These are phyloP conservation scores for Pseudogymnoascus sp. DNA, from an alignment of 2,329 filamentous ascomycete genomes.

Conservation along the genomic window DNA sequence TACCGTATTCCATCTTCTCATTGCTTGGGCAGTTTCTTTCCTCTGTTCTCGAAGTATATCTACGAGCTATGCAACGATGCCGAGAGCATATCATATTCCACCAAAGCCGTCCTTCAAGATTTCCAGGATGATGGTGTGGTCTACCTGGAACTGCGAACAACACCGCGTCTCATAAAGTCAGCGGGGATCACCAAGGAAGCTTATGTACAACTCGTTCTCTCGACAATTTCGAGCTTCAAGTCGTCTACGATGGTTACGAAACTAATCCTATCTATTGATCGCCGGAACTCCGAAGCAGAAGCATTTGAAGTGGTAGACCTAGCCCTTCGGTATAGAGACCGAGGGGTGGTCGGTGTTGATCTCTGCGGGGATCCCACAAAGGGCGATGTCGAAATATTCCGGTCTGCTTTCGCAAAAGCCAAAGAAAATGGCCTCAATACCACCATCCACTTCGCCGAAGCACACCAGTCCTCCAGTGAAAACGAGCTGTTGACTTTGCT, in stretches of 20 bases:
- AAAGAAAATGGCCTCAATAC: slow-evolving; percentile 48
- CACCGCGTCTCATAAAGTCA: slow-evolving; percentile 53
- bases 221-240: slow-evolving; percentile 48
- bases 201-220: slow-evolving; percentile 61
- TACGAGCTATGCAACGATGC: slow-evolving; percentile 64
- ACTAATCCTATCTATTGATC: slow-evolving; percentile 69
- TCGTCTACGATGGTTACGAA: slow-evolving; percentile 46
- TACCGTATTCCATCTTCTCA: slow-evolving; percentile 15
- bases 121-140: slow-evolving; percentile 65
- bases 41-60: slow-evolving; percentile 70
- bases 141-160: slow-evolving; percentile 75
- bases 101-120: slow-evolving; percentile 54
- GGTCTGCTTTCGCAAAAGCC: slow-evolving; percentile 50
- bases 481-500: slow-evolving; percentile 59
- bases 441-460: slow-evolving; percentile 75
- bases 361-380: slow-evolving; percentile 68
- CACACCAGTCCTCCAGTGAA: slow-evolving; percentile 45
- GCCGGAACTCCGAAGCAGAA: slow-evolving; percentile 49
- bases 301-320: slow-evolving; percentile 59
- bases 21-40: slow-evolving; percentile 56
- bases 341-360: slow-evolving; percentile 65
- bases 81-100: slow-evolving; percentile 53
- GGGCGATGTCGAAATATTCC: slow-evolving; percentile 54
- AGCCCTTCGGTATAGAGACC: slow-evolving; percentile 44
- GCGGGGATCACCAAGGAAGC: slow-evolving; percentile 44